Percentiles rank a stretch among this genome's conserved stretches.
Evolutionary conservation across 2,329 filamentous ascomycete species (phyloP).

Genomic region (Alternaria brassicae): DNA sequence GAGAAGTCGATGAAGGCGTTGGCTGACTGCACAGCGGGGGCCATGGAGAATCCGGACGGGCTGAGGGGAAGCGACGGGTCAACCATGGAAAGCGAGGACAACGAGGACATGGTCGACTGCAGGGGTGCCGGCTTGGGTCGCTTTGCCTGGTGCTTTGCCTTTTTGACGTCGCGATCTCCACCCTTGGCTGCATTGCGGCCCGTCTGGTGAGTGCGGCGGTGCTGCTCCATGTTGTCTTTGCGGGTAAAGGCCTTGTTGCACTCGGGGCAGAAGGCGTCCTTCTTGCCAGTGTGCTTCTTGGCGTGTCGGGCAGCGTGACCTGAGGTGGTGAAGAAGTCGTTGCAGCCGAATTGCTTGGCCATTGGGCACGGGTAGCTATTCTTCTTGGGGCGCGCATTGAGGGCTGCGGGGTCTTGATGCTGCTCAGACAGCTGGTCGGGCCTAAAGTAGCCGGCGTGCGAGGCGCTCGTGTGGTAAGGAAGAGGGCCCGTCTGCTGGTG

Average conservation of each 20-base stretch:
- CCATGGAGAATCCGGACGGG: slow-evolving; percentile 39
- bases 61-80: slow-evolving; percentile 41
- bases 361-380: slow-evolving; percentile 77
- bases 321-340: slow-evolving; percentile 83
- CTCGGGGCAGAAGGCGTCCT: slow-evolving; percentile 72
- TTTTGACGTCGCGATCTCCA: slow-evolving; percentile 47
- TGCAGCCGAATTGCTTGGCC: slow-evolving; percentile 73
- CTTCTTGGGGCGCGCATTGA: slow-evolving; percentile 60
- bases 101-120: slow-evolving; percentile 31
- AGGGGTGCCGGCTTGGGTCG: slow-evolving; percentile 45
- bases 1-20: slow-evolving; percentile 35
- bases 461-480: slow-evolving; percentile 30
- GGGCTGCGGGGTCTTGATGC: slow-evolving; percentile 38
- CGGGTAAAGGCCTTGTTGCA: slow-evolving; percentile 83
- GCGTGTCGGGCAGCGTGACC: slow-evolving; percentile 85
- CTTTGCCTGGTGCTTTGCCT: slow-evolving; percentile 44
- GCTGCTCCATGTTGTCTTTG: slow-evolving; percentile 88
- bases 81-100: slow-evolving; percentile 34
- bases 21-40: slow-evolving; percentile 37
- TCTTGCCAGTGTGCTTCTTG: slow-evolving; percentile 83
- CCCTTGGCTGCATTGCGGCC: slow-evolving; percentile 52
- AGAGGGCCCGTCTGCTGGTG: slow-evolving; percentile 32
- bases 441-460: slow-evolving; percentile 32
- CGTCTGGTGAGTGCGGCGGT: slow-evolving; percentile 75
- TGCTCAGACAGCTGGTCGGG: slow-evolving; percentile 21